Evolutionary conservation across 2,329 filamentous ascomycete genomes (phyloP), one percentile per base, ranked within the genome.

Genomic region (Leptographium galeiforme): DNA sequence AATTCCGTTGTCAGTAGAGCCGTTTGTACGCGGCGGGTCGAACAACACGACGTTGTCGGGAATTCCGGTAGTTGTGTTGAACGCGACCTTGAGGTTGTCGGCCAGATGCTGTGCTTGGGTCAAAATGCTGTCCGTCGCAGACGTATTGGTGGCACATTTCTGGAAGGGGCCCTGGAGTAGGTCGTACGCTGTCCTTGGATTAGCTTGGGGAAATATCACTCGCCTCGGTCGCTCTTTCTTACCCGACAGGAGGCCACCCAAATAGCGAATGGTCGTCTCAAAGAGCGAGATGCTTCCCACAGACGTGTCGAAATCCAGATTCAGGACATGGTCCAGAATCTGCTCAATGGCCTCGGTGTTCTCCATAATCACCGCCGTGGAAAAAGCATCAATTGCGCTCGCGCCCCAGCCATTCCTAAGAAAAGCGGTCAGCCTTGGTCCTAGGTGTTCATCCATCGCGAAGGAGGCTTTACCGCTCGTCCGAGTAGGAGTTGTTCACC

Each of bases 221-320:
- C 8, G 47, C 19, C 4, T 13, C n/a, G 30, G 5, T 30, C n/a
- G n/a, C 7, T 4, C n/a, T 4, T 46, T 50, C 60, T 57, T 61
- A 77, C 83, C 87, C 2, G 89, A 86, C 10, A 95, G 64, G 61
- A 95, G 74, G 16, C 89, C 89, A 11, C 80, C 89, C 1, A 95
- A 70, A 62, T 95, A 95, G 33, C 89, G 82, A 62, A 95, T 95
- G 0, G 87, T 95, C 0, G 88, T 94, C 68, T 95, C 89, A 62
- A 95, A 95, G 8, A 95, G 68, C 40, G 85, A 91, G 49, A 95
- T 81, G 11, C 72, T 67, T 1, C 72, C 67, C 2, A 72, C 62
- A 1, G 84, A 86, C 12, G 73, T 70, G 44, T 76, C 76, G 63
- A 87, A 95, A 66, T 94, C 73, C 61, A 94, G 84, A 0, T 68